phyloP scores from a whole-genome alignment of 1,139 yeast species.

The Candida mesenterica region DNA sequence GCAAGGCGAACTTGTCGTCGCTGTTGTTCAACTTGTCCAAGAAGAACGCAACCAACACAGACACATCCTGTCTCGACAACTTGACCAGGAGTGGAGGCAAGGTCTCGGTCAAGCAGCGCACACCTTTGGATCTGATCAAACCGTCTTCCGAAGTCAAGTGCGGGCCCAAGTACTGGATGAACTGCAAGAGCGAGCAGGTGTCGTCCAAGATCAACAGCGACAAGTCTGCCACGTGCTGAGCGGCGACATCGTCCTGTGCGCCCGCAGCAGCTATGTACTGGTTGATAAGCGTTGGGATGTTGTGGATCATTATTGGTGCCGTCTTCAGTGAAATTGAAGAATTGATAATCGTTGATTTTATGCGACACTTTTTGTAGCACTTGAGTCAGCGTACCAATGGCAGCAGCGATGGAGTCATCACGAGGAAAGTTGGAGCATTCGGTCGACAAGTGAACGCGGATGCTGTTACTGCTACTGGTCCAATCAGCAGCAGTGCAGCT shows the following conservation, averaged over 20 bases:
- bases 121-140: conserved; percentile 48
- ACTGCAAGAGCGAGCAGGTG: conserved; percentile 45
- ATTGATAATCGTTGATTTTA: background rate
- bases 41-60: conserved; percentile 66
- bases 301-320: conserved; percentile 7
- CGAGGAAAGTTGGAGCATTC: too few relatives aligned
- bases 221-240: conserved; percentile 27
- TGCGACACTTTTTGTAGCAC: too few relatives aligned
- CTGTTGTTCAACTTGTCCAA: conserved; percentile 46
- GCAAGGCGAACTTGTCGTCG: conserved; percentile 58
- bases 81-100: conserved; percentile 29
- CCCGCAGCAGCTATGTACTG: conserved; percentile 42
- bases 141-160: conserved; percentile 67
- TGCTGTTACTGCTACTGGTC: too few relatives aligned
- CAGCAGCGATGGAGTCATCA: too few relatives aligned
- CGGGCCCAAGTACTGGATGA: conserved; percentile 54
- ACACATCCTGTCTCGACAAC: conserved; percentile 60
- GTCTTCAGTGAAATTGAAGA: conserved; percentile 9
- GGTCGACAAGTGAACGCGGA: too few relatives aligned
- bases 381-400: too few relatives aligned
- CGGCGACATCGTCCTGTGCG: conserved; percentile 32
- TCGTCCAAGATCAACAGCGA: conserved; percentile 31
- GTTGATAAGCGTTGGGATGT: conserved; percentile 28
- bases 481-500: too few relatives aligned
- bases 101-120: conserved; percentile 57